A percentile compares a stretch with the other conserved stretches of the same genome.
Conservation (phyloP, 768 basidiomycete genomes). For the Serendipita indica region DNA sequence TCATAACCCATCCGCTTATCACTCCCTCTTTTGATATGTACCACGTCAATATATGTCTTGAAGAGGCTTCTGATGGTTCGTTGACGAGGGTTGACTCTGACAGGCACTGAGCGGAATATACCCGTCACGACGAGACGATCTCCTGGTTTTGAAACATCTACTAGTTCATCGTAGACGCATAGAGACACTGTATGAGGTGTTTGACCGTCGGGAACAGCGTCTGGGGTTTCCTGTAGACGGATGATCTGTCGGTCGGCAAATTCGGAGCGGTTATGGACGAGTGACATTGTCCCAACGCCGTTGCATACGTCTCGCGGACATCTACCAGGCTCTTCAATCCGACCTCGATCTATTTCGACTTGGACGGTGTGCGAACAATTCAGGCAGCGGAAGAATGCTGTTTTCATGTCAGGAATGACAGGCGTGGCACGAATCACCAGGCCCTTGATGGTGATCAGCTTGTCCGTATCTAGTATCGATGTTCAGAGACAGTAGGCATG, state of each 20-base stretch:
- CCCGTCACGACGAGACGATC: conserved; percentile 84
- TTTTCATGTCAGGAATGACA: conserved; percentile 98
- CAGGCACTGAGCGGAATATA: conserved; percentile 88
- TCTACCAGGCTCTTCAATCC: conserved; percentile 80
- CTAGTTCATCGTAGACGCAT: conserved; percentile 96
- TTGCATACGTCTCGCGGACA: conserved; percentile 92
- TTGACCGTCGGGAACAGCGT: conserved; percentile 94
- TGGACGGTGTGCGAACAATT: conserved; percentile 95
- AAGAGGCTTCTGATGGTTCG: conserved; percentile 87
- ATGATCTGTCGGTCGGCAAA: conserved; percentile 95
- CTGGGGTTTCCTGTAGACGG: conserved; percentile 91
- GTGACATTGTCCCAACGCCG: conserved; percentile 75
- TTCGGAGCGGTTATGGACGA: conserved; percentile 93
- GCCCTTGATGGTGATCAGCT: conserved; percentile 89
- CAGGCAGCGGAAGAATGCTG: conserved; percentile 92
- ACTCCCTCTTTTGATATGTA: conserved; percentile 70
- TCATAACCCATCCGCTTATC: conserved; percentile 57
- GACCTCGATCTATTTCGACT: conserved; percentile 94
- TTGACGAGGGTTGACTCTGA: conserved; percentile 87
- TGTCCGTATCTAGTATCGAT: conserved; percentile 90
- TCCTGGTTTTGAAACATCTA: conserved; percentile 92
- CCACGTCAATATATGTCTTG: conserved; percentile 94
- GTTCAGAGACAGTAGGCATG: background rate
- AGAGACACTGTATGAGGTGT: conserved; percentile 95
- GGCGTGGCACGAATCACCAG: conserved; percentile 95